Evolutionary conservation across 2,329 filamentous ascomycete genomes (phyloP).

Genomic region (Colletotrichum salicis): DNA sequence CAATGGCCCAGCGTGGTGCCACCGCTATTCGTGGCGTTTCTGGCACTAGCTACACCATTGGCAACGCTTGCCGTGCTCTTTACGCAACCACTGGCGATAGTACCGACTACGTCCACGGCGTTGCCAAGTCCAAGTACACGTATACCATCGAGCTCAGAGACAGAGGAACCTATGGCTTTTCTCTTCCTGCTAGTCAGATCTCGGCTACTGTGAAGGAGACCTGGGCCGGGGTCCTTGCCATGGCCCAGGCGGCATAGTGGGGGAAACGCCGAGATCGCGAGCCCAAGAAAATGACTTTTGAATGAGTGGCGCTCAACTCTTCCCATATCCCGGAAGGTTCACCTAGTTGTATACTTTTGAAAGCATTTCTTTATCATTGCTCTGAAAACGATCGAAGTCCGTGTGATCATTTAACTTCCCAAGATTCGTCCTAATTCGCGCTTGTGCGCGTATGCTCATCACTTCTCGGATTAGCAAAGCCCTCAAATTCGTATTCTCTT

Average conservation of each 20-base stretch:
- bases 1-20: constrained; percentile 28
- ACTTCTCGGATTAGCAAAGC: no score
- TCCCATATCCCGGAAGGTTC: accelerated
- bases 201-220: constrained; percentile 35
- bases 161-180: constrained; percentile 31
- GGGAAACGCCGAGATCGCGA: accelerated
- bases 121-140: constrained; percentile 35
- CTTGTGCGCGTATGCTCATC: no score
- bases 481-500: no score
- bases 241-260: constrained; percentile 29
- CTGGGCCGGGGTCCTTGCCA: constrained; percentile 36
- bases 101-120: constrained; percentile 38
- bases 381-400: no score
- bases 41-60: constrained; percentile 36
- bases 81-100: constrained; percentile 39
- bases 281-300: background rate
- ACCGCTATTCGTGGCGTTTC: constrained; percentile 34
- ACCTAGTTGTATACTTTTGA: no score
- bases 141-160: constrained; percentile 35
- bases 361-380: no score
- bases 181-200: constrained; percentile 33
- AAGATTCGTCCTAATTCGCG: no score
- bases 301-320: background rate
- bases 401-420: no score
- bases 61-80: constrained; percentile 37